Conservation (phyloP, 768 basidiomycete species). For the Suillus decipiens region DNA sequence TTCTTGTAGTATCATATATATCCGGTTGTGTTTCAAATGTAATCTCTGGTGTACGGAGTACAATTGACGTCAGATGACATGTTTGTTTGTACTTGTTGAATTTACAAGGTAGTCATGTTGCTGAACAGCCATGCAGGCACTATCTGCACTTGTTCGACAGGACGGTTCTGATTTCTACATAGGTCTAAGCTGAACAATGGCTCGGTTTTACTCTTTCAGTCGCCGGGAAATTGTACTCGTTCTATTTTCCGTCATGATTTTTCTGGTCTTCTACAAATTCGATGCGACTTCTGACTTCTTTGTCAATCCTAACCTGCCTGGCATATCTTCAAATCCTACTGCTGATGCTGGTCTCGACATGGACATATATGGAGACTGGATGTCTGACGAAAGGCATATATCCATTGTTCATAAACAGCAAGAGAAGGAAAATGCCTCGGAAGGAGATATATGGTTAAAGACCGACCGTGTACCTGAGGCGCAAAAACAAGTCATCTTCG, state of each 20-base stretch:
- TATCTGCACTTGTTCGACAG: neutral
- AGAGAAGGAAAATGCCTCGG: slow-evolving; percentile 35
- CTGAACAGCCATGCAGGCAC: too few relatives aligned
- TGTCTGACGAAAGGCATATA: slow-evolving; percentile 61
- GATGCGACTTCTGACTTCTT: slow-evolving; percentile 61
- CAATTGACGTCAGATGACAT: neutral
- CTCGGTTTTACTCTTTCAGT: slow-evolving; percentile 66
- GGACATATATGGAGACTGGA: slow-evolving; percentile 70
- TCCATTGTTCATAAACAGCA: slow-evolving; percentile 53
- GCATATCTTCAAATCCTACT: slow-evolving; percentile 26
- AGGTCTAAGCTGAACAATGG: slow-evolving; percentile 37
- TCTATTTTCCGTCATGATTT: slow-evolving; percentile 62
- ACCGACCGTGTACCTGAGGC: slow-evolving; percentile 34
- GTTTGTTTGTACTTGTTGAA: slow-evolving; percentile 2
- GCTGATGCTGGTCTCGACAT: slow-evolving; percentile 56
- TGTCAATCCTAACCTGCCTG: slow-evolving; percentile 44
- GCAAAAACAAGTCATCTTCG: slow-evolving; percentile 22
- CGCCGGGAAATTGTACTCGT: slow-evolving; percentile 74
- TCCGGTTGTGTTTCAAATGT: slow-evolving; percentile 7
- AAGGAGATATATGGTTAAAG: slow-evolving; percentile 43
- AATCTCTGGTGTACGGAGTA: neutral
- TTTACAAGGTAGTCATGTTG: neutral
- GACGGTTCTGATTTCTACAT: neutral
- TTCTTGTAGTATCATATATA: slow-evolving; percentile 30
- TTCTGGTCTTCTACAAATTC: slow-evolving; percentile 74